phyloP scores from a whole-genome alignment of 1,284 basidiomycete species.

The Leccinum fallax region DNA sequence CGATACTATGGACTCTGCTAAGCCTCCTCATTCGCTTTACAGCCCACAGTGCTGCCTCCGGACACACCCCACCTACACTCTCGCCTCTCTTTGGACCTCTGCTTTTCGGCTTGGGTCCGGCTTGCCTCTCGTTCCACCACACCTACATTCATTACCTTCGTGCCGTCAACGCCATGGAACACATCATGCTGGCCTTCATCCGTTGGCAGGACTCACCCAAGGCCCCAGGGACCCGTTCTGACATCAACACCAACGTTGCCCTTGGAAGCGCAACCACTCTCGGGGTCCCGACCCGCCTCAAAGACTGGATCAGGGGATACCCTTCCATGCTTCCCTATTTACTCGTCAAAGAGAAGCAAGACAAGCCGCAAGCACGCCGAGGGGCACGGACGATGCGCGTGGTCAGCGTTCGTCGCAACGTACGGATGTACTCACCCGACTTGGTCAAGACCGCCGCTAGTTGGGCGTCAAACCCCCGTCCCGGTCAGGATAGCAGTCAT shows the following conservation, averaged over 20 bases:
- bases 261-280: slow-evolving; percentile 55
- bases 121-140: slow-evolving; percentile 68
- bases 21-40: slow-evolving; percentile 77
- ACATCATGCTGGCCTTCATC: slow-evolving; percentile 83
- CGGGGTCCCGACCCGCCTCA: slow-evolving; percentile 75
- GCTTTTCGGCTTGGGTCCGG: slow-evolving; percentile 75
- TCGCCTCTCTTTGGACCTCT: slow-evolving; percentile 88
- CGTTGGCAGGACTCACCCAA: slow-evolving; percentile 70
- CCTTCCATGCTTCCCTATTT: slow-evolving; percentile 61
- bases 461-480: slow-evolving; percentile 58
- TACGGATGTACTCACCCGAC: slow-evolving; percentile 81
- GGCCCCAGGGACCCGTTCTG: slow-evolving; percentile 26
- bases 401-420: slow-evolving; percentile 73
- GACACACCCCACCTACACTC: slow-evolving; percentile 81
- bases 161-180: slow-evolving; percentile 83
- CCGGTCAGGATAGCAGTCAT: slow-evolving; percentile 34
- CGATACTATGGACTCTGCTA: slow-evolving; percentile 68
- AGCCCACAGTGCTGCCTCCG: slow-evolving; percentile 77
- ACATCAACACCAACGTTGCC: slow-evolving; percentile 36
- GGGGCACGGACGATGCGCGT: slow-evolving; percentile 75
- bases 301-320: slow-evolving; percentile 87
- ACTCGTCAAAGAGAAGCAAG: slow-evolving; percentile 42
- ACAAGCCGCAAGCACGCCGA: slow-evolving; percentile 58
- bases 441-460: slow-evolving; percentile 71
- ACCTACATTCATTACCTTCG: slow-evolving; percentile 83